A percentile compares a stretch with the other conserved stretches of the same genome.
Evolutionary conservation across 768 basidiomycete species (phyloP).

Genomic region (Glaciozyma martinii): DNA sequence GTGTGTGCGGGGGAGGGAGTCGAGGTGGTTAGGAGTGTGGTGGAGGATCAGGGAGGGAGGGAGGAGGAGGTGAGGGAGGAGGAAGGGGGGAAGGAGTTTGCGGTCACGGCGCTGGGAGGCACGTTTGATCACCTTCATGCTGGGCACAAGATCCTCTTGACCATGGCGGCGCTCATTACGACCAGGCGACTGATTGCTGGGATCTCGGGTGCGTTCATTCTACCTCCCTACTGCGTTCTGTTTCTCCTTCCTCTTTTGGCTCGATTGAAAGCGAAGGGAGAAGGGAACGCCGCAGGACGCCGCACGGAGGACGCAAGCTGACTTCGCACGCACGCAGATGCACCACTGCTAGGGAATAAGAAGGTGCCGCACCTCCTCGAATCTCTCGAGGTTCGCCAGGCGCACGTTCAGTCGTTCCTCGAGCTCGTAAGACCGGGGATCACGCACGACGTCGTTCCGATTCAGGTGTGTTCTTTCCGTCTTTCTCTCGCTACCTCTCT

Average conservation of each 20-base stretch:
- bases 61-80: background rate
- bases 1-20: background rate
- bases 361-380: slow-evolving; percentile 60
- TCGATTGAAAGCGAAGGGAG: slow-evolving; percentile 1
- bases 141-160: slow-evolving; percentile 92
- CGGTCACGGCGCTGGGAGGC: slow-evolving; percentile 76
- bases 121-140: slow-evolving; percentile 98
- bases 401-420: slow-evolving; percentile 59
- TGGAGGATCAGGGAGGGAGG: background rate
- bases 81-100: background rate
- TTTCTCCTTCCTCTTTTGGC: background rate
- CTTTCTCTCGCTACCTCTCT: background rate
- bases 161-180: slow-evolving; percentile 81
- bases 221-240: background rate
- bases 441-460: slow-evolving; percentile 58
- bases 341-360: slow-evolving; percentile 62
- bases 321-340: slow-evolving; percentile 46
- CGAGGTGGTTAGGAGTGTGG: background rate
- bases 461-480: slow-evolving; percentile 43
- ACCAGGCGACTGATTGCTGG: slow-evolving; percentile 76
- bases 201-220: slow-evolving; percentile 56
- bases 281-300: background rate
- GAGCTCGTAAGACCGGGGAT: slow-evolving; percentile 59
- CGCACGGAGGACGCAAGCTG: slow-evolving; percentile 3
- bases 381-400: slow-evolving; percentile 50